phyloP scores from a whole-genome alignment of 371 early-diverging fungal genomes.

The Circinella umbellata region DNA sequence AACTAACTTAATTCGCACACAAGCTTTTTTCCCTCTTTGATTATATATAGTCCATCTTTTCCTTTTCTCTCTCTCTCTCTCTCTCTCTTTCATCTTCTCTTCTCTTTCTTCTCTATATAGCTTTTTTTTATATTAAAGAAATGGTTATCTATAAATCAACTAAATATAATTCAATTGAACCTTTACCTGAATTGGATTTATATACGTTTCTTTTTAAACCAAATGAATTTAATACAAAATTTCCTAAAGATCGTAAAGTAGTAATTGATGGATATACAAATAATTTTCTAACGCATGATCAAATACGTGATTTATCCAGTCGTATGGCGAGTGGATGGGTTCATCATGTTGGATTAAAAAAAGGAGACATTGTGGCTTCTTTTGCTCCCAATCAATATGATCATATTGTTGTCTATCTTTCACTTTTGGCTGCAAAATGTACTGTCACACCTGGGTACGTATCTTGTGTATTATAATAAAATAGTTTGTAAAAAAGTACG shows the following conservation, averaged over 20 bases:
- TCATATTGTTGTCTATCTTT: slow-evolving; percentile 41
- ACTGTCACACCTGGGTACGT: slow-evolving; percentile 45
- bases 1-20: no score
- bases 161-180: slow-evolving; percentile 23
- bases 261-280: slow-evolving; percentile 67
- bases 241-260: slow-evolving; percentile 40
- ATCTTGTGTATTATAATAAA: no score
- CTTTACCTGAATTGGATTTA: slow-evolving; percentile 68
- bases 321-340: slow-evolving; percentile 71
- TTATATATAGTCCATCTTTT: no score
- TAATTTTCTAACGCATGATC: slow-evolving; percentile 60
- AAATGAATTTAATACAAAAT: slow-evolving; percentile 33
- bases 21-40: no score
- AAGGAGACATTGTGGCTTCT: slow-evolving; percentile 71
- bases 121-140: not conserved
- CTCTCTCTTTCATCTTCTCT: not conserved
- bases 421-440: slow-evolving; percentile 42
- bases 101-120: not conserved
- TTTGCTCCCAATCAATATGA: slow-evolving; percentile 71
- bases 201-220: slow-evolving; percentile 63
- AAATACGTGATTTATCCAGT: slow-evolving; percentile 53
- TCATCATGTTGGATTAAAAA: slow-evolving; percentile 55
- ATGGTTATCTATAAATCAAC: slow-evolving; percentile 25
- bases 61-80: no score
- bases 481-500: no score